Percentiles rank a stretch among this genome's conserved stretches.
Evolutionary conservation across 2,329 filamentous ascomycete species (phyloP).

Genomic region (Alternaria hordeiaustralica): DNA sequence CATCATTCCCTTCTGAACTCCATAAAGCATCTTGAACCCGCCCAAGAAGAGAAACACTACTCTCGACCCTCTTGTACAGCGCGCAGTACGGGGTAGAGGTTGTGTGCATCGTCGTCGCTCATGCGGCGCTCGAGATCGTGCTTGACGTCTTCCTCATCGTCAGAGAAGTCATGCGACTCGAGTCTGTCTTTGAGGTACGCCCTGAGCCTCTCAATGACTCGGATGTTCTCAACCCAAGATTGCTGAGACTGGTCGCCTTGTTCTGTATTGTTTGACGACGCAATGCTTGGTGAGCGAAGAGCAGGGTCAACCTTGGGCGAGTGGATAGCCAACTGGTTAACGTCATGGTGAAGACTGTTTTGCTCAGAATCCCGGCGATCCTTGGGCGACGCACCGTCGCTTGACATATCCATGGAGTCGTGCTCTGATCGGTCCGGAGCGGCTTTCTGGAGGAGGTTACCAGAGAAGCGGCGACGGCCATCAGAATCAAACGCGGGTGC

Average conservation of each 20-base stretch:
- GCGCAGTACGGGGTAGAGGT: constrained; percentile 50
- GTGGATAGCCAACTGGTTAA: constrained; percentile 48
- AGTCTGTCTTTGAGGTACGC: constrained; percentile 64
- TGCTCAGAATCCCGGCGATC: constrained; percentile 44
- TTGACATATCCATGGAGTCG: constrained; percentile 52
- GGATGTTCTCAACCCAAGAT: constrained; percentile 68
- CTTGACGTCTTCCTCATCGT: constrained; percentile 41
- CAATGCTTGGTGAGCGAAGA: constrained; percentile 48
- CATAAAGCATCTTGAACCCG: constrained; percentile 13
- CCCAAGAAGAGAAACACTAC: constrained; percentile 17
- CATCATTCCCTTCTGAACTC: constrained; percentile 17
- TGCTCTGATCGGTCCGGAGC: constrained; percentile 42
- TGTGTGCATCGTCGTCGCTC: constrained; percentile 50
- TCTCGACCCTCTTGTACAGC: constrained; percentile 50
- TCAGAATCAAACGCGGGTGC: constrained; percentile 68
- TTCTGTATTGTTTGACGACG: constrained; percentile 45
- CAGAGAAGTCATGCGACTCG: constrained; percentile 56
- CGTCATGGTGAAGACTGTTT: constrained; percentile 46
- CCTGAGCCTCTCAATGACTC: constrained; percentile 67
- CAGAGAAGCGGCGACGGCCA: constrained; percentile 66
- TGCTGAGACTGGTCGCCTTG: constrained; percentile 52
- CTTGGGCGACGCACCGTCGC: constrained; percentile 42
- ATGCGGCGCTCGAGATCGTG: constrained; percentile 37
- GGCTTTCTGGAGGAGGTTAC: constrained; percentile 63
- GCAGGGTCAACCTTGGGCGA: constrained; percentile 51